Conservation (phyloP, 2,329 filamentous ascomycete genomes). For the Monosporascus sp. region DNA sequence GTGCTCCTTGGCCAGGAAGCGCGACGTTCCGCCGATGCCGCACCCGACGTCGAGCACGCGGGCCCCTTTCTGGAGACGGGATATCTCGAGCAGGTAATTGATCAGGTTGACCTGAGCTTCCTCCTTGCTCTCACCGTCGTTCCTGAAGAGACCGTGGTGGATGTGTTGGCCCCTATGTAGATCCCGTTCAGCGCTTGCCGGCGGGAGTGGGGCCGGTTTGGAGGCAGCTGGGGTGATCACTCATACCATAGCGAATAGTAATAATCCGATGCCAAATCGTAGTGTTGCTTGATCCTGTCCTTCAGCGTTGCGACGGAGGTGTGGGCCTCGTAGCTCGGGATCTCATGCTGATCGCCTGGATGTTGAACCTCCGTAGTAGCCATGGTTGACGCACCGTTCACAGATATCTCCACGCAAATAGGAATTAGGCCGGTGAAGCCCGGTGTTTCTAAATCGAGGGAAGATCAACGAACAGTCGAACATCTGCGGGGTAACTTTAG, state of each 20-base stretch:
- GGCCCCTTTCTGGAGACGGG: conserved; percentile 29
- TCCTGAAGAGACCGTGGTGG: conserved; percentile 56
- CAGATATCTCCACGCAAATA: not conserved
- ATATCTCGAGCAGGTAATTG: conserved; percentile 47
- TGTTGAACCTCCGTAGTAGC: conserved; percentile 7
- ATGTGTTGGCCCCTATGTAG: conserved; percentile 55
- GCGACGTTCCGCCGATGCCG: conserved; percentile 54
- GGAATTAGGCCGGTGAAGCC: too few species aligned
- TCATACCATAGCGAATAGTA: conserved; percentile 55
- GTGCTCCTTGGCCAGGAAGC: conserved; percentile 47
- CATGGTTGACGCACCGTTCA: conserved; percentile 1
- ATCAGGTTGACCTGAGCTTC: conserved; percentile 54
- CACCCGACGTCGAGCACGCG: conserved; percentile 57
- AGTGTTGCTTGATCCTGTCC: conserved; percentile 54
- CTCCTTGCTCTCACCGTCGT: conserved; percentile 49
- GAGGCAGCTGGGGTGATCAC: conserved; percentile 1
- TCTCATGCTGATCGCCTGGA: conserved; percentile 25
- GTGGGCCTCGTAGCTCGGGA: conserved; percentile 21
- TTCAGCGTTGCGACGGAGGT: conserved; percentile 37
- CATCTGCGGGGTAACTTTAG: too few species aligned
- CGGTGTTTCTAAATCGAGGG: too few species aligned
- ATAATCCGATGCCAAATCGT: conserved; percentile 57
- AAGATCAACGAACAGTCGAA: too few species aligned
- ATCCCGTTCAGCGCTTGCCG: conserved; percentile 2
- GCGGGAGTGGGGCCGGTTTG: not conserved